These are phyloP conservation scores for Shiraia sp. DNA, from an alignment of 2,329 filamentous ascomycete species.

Conservation along the genomic window DNA sequence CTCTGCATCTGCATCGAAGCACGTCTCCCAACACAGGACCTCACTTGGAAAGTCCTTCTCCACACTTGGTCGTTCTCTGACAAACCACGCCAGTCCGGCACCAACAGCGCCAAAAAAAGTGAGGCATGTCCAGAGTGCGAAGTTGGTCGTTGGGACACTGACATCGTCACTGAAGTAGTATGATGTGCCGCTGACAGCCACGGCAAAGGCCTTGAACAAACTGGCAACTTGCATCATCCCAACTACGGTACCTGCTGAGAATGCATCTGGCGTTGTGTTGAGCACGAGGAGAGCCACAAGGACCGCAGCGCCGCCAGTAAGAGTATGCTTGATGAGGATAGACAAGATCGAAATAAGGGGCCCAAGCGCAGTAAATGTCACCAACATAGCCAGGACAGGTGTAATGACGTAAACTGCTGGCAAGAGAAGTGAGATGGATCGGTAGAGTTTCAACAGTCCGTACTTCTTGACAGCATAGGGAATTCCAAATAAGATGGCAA, in stretches of 20 bases:
- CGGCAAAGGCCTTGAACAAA: conserved; percentile 53
- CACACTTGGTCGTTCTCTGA: conserved; percentile 50
- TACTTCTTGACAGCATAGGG: conserved; percentile 43
- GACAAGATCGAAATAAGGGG: conserved; percentile 45
- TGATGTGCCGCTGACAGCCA: conserved; percentile 50
- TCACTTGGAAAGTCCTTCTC: conserved; percentile 50
- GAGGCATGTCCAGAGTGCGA: conserved; percentile 51
- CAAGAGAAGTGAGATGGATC: conserved; percentile 45
- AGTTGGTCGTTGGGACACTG: conserved; percentile 49
- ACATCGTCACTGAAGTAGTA: conserved; percentile 52
- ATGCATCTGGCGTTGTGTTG: conserved; percentile 53
- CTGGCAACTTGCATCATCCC: conserved; percentile 54
- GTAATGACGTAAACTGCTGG: conserved; percentile 47
- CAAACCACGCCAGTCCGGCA: conserved; percentile 50
- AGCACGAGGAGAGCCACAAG: conserved; percentile 52
- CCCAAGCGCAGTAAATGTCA: conserved; percentile 39
- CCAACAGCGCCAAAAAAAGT: conserved; percentile 47
- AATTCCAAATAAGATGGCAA: conserved; percentile 44
- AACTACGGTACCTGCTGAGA: conserved; percentile 52
- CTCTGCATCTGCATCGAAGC: conserved; percentile 48
- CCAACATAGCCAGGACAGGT: conserved; percentile 44
- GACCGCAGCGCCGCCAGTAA: conserved; percentile 48
- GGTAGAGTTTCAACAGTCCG: conserved; percentile 50
- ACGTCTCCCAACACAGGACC: conserved; percentile 52
- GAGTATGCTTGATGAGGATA: conserved; percentile 49